Base-by-base conservation (phyloP, 2,329 filamentous ascomycete species). In the Colletotrichum spaethianum region DNA sequence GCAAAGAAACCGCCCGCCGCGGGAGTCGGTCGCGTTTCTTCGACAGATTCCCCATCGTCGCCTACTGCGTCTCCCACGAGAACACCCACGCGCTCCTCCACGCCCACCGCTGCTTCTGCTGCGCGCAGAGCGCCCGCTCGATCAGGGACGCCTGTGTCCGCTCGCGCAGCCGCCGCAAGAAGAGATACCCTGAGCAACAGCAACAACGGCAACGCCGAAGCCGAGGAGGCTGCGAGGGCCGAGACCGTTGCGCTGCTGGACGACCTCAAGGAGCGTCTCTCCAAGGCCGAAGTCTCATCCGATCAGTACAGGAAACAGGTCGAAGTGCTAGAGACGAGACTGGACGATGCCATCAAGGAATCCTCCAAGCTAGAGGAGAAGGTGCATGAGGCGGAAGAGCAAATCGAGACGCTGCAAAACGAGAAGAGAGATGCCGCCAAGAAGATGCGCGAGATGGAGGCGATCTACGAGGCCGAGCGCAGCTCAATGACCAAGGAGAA, bases 391-490 rank as follows among this genome's bases (percentile, higher is more conserved):
- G 92, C 91, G 78, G 95, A 96, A 73, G 94, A 96, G 81, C 91
- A 92, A 78, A 89, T 96, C 70, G 95, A 98, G 82, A 86, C 89
- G 9, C 86, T 98, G 65, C 91, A 92, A 78, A 95, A 94, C 77
- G 94, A 97, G 78, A 95, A 96, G 84, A 91, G 94, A 77, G 95
- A 98, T 76, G 88, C 92, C 67, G 90, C 92, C 38, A 90, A 95
- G 74, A 93, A 97, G 82, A 93, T 94, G 79, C 91, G 96, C 75
- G 96, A 99, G 81, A 92, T 98, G 85, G 95, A 98, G 82, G 91
- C 92, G 75, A 95, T 97, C 75, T 97, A 98, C 81, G 96, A 98
- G 82, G 91, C 93, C 55, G 96, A 99, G 83, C 91, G 94, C 74
- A 94, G 92, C 78, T 91, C 94, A 66, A 93, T 96, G 84, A 91